Percentiles rank a stretch among this genome's conserved stretches.
These are phyloP conservation scores for Neonothopanus nambi DNA, from an alignment of 1,284 basidiomycete genomes.

Conservation along the genomic window DNA sequence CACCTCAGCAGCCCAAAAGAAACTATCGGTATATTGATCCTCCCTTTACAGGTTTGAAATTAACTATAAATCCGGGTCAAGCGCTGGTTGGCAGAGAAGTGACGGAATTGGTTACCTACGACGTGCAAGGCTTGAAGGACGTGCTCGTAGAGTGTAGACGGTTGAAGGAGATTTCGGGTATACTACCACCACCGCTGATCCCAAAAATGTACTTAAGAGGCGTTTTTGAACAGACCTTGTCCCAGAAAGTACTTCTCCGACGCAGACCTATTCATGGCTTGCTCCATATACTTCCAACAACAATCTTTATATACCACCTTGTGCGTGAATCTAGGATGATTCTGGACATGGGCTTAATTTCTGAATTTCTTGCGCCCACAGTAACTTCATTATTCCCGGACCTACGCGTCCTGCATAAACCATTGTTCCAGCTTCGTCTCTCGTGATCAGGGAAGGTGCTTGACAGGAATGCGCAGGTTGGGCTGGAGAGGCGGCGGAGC, in stretches of 20 bases:
- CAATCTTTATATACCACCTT: constrained; percentile 22
- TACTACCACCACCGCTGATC: constrained; percentile 9
- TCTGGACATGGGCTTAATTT: background rate
- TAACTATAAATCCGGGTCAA: constrained; percentile 47
- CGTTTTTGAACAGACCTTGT: constrained; percentile 11
- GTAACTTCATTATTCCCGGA: constrained; percentile 13
- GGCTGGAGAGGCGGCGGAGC: too few species aligned
- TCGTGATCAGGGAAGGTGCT: too few species aligned
- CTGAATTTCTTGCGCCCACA: background rate
- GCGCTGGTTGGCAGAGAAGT: constrained; percentile 29
- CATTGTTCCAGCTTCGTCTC: too few species aligned
- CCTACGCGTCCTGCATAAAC: background rate
- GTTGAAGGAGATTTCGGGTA: constrained; percentile 42
- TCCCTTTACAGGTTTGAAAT: constrained; percentile 37
- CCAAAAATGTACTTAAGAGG: background rate
- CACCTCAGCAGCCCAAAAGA: background rate
- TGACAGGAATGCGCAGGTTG: too few species aligned
- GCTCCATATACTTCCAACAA: constrained; percentile 30
- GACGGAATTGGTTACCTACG: constrained; percentile 45
- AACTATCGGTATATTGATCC: background rate
- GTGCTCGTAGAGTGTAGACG: constrained; percentile 52
- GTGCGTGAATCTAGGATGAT: constrained; percentile 25
- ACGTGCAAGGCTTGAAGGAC: constrained; percentile 44
- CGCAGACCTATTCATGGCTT: constrained; percentile 37
- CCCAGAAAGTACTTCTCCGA: constrained; percentile 10